Evolutionary conservation across 2,329 filamentous ascomycete species (phyloP), one percentile per base, ranked within the genome.

Genomic region (Cadophora gregata): DNA sequence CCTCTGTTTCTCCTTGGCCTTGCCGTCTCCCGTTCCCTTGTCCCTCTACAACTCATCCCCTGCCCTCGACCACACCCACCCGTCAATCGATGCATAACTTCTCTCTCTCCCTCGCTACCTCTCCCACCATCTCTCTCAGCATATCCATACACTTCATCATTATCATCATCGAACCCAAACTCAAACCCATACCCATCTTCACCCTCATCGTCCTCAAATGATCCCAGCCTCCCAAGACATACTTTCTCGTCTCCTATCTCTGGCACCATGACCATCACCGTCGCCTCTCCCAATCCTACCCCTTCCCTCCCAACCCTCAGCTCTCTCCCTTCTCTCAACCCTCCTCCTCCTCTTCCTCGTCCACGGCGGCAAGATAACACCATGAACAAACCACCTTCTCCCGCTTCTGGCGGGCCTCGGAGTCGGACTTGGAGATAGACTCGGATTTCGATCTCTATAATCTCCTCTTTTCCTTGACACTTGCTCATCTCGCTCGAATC

Each of bases 381-480:
- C 50, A n/a, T 53, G 50, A 4, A 53, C 50, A 12, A 53, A 53
- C 50, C 50, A 53, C 25, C 53, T n/a, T n/a, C 9, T 36, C 8
- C 31, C 6, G n/a, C 31, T 36, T 9, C 42, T n/a, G n/a, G n/a
- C n/a, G n/a, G n/a, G n/a, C 19, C n/a, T 10, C 10, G 19, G 3
- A 2, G 2, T 3, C 42, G 10, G 42, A 21, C n/a, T 8, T 42
- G 14, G 36, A 5, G 10, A 6, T 33, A 10, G 36, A 42, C 36
- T 42, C 3, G 16, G 27, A 16, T 53, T 27, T 31, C 4, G 27
- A 14, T 33, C 24, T 27, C 48, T 4, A 25, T 51, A n/a, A n/a
- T 7, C 47, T 24, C 8, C 21, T 51, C 25, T 29, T 31, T 24
- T 38, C 53, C 31, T 10, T 36, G 9, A 14, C 50, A 10, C 27